These are phyloP conservation scores for Boletus rubroflammeus DNA, from an alignment of 768 basidiomycete genomes.

Conservation along the genomic window DNA sequence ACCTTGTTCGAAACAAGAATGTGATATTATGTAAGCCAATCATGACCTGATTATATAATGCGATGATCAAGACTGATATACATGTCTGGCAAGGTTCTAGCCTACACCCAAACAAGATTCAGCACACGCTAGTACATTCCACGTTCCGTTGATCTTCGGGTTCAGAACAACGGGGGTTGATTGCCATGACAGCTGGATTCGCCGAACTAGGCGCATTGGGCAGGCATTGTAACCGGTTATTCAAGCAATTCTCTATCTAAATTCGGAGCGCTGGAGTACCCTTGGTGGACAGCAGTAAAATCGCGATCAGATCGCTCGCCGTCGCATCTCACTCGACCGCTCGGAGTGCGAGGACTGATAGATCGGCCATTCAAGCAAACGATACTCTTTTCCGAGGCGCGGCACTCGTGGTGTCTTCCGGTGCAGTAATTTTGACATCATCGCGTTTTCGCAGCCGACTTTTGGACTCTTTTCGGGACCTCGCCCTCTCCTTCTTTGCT, in stretches of 20 bases:
- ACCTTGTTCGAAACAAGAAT: background rate
- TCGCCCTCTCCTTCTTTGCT: constrained; percentile 39
- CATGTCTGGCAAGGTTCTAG: no score
- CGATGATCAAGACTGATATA: no score
- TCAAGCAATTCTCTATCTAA: constrained; percentile 15
- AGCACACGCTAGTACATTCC: background rate
- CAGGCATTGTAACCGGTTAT: constrained; percentile 6
- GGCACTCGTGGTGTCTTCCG: constrained; percentile 5
- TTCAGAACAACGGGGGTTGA: constrained; percentile 15
- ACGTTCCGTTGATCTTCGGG: constrained; percentile 13
- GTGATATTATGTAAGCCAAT: constrained; percentile 11
- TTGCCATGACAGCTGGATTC: constrained; percentile 16
- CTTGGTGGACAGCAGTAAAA: constrained; percentile 11
- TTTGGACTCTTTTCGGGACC: constrained; percentile 25
- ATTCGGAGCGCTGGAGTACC: background rate
- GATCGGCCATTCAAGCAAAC: constrained; percentile 25
- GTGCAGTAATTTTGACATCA: constrained; percentile 10
- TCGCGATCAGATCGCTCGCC: constrained; percentile 28
- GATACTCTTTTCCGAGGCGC: constrained; percentile 34
- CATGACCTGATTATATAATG: constrained; percentile 9
- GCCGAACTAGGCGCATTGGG: constrained; percentile 18
- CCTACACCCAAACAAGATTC: background rate
- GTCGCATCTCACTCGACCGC: constrained; percentile 8
- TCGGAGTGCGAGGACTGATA: constrained; percentile 19
- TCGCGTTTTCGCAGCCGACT: constrained; percentile 10